Evolutionary conservation across 768 basidiomycete genomes (phyloP).

Genomic region (Kwoniella dendrophila): DNA sequence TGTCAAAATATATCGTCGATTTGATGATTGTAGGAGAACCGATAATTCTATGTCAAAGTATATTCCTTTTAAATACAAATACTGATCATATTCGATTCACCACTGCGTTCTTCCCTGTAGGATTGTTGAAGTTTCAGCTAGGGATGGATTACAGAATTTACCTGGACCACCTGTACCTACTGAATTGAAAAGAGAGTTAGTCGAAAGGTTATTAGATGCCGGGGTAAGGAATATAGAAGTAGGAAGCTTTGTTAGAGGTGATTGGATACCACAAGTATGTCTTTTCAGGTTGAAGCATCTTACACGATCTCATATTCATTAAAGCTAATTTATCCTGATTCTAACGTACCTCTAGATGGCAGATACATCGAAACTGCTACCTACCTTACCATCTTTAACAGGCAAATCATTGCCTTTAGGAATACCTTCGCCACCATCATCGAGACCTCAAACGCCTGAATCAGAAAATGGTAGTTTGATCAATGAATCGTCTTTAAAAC

Average conservation of each 20-base stretch:
- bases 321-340: background rate
- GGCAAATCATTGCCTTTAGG: constrained; percentile 6
- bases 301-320: too few relatives aligned
- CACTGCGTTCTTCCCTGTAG: constrained; percentile 23
- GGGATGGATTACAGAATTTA: constrained; percentile 92
- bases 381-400: constrained; percentile 23
- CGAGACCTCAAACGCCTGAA: constrained; percentile 47
- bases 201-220: constrained; percentile 70
- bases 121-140: constrained; percentile 86
- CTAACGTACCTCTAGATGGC: constrained; percentile 70
- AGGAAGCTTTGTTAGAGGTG: constrained; percentile 88
- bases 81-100: background rate
- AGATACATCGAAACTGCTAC: constrained; percentile 74
- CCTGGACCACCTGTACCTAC: constrained; percentile 68
- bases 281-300: too few relatives aligned
- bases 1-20: background rate
- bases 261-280: constrained; percentile 86
- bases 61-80: background rate
- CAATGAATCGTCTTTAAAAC: background rate
- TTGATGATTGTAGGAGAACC: background rate
- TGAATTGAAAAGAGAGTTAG: constrained; percentile 74
- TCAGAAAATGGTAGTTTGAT: background rate
- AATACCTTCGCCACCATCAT: constrained; percentile 52
- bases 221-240: constrained; percentile 74
- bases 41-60: background rate